A percentile compares a stretch with the other conserved stretches of the same genome.
Conservation (phyloP, 169 alveolate species). For the Eimeria praecox region DNA sequence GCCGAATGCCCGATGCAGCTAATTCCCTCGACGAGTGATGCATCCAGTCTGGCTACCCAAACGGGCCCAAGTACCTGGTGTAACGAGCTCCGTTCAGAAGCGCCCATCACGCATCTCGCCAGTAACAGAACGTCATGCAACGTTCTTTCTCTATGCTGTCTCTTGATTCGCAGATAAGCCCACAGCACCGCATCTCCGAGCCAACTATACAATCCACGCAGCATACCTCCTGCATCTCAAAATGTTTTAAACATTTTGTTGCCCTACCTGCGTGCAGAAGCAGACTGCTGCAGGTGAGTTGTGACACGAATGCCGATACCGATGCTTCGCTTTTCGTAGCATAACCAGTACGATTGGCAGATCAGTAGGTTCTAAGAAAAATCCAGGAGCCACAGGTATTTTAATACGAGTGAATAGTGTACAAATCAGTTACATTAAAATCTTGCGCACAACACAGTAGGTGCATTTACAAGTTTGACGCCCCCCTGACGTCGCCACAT, state of each 20-base stretch:
- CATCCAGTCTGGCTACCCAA: not conserved
- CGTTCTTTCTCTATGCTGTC: not conserved
- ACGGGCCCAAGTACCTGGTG: not conserved
- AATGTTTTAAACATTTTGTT: not conserved
- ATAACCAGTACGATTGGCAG: not conserved
- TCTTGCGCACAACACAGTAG: not conserved
- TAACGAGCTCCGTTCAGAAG: not conserved
- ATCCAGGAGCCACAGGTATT: not conserved
- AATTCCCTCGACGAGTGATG: not conserved
- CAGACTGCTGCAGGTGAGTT: not conserved
- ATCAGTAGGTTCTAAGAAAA: not conserved
- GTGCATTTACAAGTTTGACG: not conserved
- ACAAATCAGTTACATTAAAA: not conserved
- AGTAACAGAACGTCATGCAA: no score
- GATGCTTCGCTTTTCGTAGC: not conserved
- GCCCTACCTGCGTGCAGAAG: not conserved
- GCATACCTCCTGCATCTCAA: not conserved
- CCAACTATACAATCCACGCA: not conserved
- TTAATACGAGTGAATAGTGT: not conserved
- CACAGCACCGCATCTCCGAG: not conserved
- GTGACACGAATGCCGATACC: not conserved
- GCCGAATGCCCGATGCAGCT: not conserved
- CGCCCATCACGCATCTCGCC: not conserved
- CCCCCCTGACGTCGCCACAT: not conserved
- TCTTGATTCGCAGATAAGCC: not conserved